Evolutionary conservation across 2,329 filamentous ascomycete species (phyloP), one percentile per base, ranked within the genome.

Genomic region (Pseudocercospora cruenta): DNA sequence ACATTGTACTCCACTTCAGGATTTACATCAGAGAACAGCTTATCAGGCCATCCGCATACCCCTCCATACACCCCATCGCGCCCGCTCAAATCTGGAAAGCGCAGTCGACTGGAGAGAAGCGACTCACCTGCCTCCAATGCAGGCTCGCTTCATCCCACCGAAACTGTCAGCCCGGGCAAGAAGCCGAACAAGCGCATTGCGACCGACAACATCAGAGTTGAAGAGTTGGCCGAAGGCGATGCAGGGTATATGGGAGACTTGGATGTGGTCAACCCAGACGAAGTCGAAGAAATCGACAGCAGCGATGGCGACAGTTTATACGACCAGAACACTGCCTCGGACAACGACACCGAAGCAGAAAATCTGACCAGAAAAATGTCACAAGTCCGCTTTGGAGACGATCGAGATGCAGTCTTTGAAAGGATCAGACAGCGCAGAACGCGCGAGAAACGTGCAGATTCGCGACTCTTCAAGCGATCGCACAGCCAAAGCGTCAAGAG

Each of bases 401-500:
- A 70, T 28, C 58, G 61, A 12, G 72, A 73, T 24, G 67, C 70
- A 28, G 70, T 69, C 10, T 76, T 75, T 58, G 69, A 71, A 61
- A 51, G 69, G 36, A 45, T 61, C 5, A 68, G 70, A 9, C 64
- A 67, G 24, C 80, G 79, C 67, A 81, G 80, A 69, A 79, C 80
- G 66, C 74, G 78, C 47, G 62, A 68, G 8, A 80, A 79, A 76
- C 81, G 80, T 55, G 73, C 76, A 22, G 78, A 64, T 22, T 69
- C 69, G 16, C 67, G 80, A 8, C 73, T 77, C 51, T 81, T 79
- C 74, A 84, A 84, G 70, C 78, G 82, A 53, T 80, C 75, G 54
- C 78, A 83, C 72, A 82, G 79, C 67, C 78, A 82, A 72, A 83
- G 79, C 62, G 74, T 82, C 28, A 80, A 80, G 69, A 80, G 79